Evolutionary conservation across 2,329 filamentous ascomycete species (phyloP).

Genomic region (Arthrobotrys sphaeroides): DNA sequence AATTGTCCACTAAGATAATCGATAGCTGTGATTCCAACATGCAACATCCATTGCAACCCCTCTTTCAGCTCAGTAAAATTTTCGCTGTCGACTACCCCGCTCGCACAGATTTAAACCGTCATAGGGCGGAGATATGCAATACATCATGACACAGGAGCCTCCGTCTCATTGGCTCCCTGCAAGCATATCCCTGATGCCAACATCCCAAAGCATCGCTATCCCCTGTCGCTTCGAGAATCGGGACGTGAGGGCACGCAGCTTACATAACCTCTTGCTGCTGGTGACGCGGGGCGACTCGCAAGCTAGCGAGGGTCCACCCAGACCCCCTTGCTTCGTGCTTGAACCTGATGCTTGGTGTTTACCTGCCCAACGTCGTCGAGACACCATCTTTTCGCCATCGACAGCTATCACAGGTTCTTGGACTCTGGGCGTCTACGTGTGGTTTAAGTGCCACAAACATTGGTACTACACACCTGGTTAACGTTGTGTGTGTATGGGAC

Average conservation of each 20-base stretch:
- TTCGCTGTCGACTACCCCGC: constrained; percentile 13
- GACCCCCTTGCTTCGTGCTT: neutral
- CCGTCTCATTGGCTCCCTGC: constrained; percentile 22
- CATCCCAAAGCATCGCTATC: neutral
- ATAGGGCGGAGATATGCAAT: constrained; percentile 1
- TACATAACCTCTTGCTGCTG: no score
- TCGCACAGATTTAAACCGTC: neutral
- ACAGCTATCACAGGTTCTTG: neutral
- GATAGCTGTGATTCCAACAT: no score
- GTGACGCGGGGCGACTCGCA: neutral
- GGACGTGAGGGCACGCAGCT: no score
- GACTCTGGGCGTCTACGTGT: constrained; percentile 3
- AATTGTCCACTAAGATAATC: no score
- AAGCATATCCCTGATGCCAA: neutral
- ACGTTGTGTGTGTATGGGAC: no score
- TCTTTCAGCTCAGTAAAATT: neutral
- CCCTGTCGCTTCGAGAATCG: neutral
- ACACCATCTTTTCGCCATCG: neutral
- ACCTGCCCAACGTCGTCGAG: neutral
- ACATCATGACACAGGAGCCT: constrained; percentile 4
- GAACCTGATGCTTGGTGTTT: no score
- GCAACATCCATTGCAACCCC: no score
- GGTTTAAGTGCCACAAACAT: neutral
- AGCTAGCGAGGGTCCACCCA: neutral
- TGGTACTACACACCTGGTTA: no score